These are phyloP conservation scores for Solanum sparsipilum DNA, from an alignment of 257 asterid genomes.

Conservation along the genomic window DNA sequence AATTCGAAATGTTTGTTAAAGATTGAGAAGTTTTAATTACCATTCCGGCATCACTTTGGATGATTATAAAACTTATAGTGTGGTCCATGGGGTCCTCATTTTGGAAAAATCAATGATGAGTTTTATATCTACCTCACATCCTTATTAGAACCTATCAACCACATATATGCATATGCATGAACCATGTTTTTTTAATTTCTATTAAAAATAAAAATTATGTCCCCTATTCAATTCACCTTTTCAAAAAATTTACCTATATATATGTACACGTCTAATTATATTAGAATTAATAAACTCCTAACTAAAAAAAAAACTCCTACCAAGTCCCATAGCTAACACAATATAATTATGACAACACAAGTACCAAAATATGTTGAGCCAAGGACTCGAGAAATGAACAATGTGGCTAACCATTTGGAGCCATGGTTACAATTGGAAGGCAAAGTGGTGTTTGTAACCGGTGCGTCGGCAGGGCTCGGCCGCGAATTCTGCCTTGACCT, in stretches of 20 bases:
- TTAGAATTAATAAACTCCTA: too few relatives aligned
- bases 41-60: fast-evolving
- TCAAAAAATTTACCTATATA: not conserved
- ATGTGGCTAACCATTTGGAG: slow-evolving; percentile 23
- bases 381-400: not conserved
- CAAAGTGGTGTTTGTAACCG: slow-evolving; percentile 68
- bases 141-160: not conserved
- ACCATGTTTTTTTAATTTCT: not conserved
- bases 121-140: not conserved
- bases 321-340: not conserved
- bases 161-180: not conserved
- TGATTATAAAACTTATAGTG: not conserved
- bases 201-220: not conserved
- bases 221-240: not conserved
- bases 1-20: too few relatives aligned
- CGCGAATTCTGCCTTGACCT: slow-evolving; percentile 52
- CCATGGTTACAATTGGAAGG: slow-evolving; percentile 48
- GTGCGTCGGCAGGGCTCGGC: slow-evolving; percentile 82
- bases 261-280: not conserved
- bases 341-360: not conserved
- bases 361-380: not conserved
- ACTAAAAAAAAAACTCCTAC: too few relatives aligned
- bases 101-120: not conserved
- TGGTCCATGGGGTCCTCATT: not conserved
- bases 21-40: too few relatives aligned